phyloP scores from a whole-genome alignment of 164 flowering plant species.

The Aristolochia contorta region DNA sequence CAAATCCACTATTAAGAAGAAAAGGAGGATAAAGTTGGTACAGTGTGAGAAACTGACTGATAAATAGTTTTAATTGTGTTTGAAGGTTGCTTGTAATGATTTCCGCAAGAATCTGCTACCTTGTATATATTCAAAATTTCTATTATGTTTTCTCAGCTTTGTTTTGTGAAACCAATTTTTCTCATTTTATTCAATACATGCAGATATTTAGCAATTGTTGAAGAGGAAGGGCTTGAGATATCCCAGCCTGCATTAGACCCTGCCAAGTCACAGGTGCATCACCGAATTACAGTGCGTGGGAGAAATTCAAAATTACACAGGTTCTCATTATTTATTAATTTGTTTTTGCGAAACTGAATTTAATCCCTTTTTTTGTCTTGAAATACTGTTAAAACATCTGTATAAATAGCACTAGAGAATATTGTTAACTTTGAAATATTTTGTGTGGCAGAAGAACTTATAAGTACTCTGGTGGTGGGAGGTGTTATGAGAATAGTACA shows the following conservation, averaged over 20 bases:
- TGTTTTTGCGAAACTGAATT: slow-evolving; percentile 1
- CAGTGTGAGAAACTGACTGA: no score
- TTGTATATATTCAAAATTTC: no score
- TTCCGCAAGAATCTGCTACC: no score
- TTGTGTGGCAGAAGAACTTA: slow-evolving; percentile 49
- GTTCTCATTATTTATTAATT: slow-evolving; percentile 19
- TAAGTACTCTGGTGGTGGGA: slow-evolving; percentile 46
- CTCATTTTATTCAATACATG: slow-evolving; percentile 5
- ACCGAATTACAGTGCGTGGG: slow-evolving; percentile 64
- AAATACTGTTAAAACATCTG: no score
- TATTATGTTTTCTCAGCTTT: no score
- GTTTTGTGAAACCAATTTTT: neutral
- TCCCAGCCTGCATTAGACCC: slow-evolving; percentile 95
- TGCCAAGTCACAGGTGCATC: slow-evolving; percentile 67
- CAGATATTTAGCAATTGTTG: slow-evolving; percentile 65
- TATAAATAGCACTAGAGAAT: no score
- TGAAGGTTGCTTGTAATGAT: no score
- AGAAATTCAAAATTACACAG: slow-evolving; percentile 60
- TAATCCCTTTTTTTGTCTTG: neutral
- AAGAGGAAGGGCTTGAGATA: slow-evolving; percentile 83
- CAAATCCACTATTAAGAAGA: no score
- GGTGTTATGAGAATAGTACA: slow-evolving; percentile 60
- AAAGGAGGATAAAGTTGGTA: no score
- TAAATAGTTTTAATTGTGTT: no score
- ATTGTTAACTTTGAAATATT: neutral